Evolutionary conservation across 192 early-diverging fungal genomes (phyloP), one percentile per base, ranked within the genome.

Genomic region (Coemansia sp.): DNA sequence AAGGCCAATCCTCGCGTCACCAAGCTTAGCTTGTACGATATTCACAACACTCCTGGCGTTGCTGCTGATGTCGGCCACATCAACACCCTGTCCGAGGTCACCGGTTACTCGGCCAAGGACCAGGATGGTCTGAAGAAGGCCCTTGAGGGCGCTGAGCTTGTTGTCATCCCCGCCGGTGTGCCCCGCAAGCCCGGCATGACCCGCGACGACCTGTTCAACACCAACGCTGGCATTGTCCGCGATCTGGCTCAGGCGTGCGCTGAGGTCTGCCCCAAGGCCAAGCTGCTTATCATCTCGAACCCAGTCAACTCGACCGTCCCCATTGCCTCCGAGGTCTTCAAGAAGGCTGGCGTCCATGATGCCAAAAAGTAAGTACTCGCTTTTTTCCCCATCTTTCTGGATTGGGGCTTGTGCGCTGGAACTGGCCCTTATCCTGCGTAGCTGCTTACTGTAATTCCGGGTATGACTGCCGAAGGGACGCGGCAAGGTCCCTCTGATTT

Each of bases 131-230:
- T 96, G 82, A 86, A 89, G 70, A 84, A 78, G 43, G 89, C 94
- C 9, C 74, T 96, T 53, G 74, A 78, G 64, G 90, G 83, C 45
- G 84, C 91, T n/a, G 83, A 88, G 59, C 75, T 93, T 43, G 91
- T 99, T 61, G 92, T 99, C 53, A 98, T 99, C 72, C 97, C 97
- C 21, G 96, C 95, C 61, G 95, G 96, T 76, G 92, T 99, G 16
- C 96, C 96, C 61, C 90, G 96, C 75, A 99, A 99, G 90, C 96
- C 95, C 61, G 96, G 95, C 58, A 99, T 99, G 96, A 94, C 95
- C 68, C 92, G 96, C 76, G 95, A 99, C 75, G 96, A 99, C 65
- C 84, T 99, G 65, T 99, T 99, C 91, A 99, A 97, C 88, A 94
- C 88, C 84, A 96, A 96, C 79, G 94, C 94, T 62, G 85, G 89